Evolutionary conservation across 345 rosid species (phyloP).

Genomic region (Erucastrum elatum): DNA sequence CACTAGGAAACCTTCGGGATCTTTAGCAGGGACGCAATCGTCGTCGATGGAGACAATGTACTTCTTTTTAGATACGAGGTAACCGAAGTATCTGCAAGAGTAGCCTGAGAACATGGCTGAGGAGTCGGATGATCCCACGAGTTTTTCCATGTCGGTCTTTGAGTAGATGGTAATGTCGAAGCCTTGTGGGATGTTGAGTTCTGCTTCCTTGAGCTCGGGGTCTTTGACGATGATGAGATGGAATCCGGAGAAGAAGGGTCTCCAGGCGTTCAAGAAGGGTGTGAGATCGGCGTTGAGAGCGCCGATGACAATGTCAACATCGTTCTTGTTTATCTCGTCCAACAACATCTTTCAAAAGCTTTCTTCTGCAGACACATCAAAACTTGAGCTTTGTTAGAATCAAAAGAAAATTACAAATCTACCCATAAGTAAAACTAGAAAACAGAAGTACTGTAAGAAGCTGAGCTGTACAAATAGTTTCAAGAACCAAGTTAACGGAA

Average conservation of each 20-base stretch:
- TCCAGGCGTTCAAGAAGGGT: conserved; percentile 76
- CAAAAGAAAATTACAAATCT: background rate
- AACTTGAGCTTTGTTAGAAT: conserved; percentile 16
- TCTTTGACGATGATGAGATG: conserved; percentile 91
- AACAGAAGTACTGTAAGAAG: background rate
- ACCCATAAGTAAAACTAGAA: conserved; percentile 8
- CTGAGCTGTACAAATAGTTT: background rate
- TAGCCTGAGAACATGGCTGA: conserved; percentile 75
- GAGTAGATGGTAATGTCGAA: conserved; percentile 66
- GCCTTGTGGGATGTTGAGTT: conserved; percentile 82
- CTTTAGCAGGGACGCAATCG: conserved; percentile 84
- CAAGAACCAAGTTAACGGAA: too few relatives aligned
- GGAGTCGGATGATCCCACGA: conserved; percentile 61
- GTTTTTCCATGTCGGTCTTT: conserved; percentile 62
- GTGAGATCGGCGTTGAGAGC: conserved; percentile 75
- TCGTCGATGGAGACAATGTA: conserved; percentile 80
- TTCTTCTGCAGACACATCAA: conserved; percentile 26
- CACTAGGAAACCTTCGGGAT: conserved; percentile 55
- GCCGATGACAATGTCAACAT: conserved; percentile 89
- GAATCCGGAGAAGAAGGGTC: conserved; percentile 57
- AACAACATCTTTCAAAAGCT: conserved; percentile 49
- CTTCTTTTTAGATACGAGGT: conserved; percentile 76
- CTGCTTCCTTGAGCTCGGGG: conserved; percentile 86
- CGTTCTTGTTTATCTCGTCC: conserved; percentile 53
- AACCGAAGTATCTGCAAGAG: conserved; percentile 89